Conservation (phyloP, 768 basidiomycete species). For the Artomyces pyxidatus region DNA sequence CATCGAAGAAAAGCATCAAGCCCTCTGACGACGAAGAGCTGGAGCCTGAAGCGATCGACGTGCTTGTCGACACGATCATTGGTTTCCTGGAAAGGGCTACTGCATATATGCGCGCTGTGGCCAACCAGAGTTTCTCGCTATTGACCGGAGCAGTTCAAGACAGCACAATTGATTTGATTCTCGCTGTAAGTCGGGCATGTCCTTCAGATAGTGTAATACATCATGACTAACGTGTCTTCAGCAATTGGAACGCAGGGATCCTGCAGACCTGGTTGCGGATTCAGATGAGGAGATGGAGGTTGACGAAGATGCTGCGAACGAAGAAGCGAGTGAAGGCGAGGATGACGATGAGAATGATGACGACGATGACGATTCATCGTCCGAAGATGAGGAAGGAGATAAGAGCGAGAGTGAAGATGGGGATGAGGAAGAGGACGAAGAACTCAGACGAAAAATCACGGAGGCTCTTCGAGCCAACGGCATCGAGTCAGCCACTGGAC, state of each 20-base stretch:
- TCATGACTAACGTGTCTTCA: conserved; percentile 23
- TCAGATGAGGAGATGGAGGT: conserved; percentile 26
- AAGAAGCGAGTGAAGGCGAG: conserved; percentile 25
- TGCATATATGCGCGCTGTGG: conserved; percentile 70
- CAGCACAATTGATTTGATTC: conserved; percentile 72
- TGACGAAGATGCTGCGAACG: conserved; percentile 22
- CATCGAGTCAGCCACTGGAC: conserved; percentile 46
- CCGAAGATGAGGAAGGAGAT: conserved; percentile 27
- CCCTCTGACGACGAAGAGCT: conserved; percentile 29
- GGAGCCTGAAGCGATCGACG: conserved; percentile 61
- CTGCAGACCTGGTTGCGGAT: conserved; percentile 39
- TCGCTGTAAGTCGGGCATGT: conserved; percentile 49
- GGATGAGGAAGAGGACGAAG: conserved; percentile 46
- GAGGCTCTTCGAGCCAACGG: conserved; percentile 55
- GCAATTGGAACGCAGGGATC: conserved; percentile 78
- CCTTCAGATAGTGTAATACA: conserved; percentile 3
- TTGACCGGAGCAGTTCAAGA: conserved; percentile 58
- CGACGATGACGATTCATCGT: conserved; percentile 25
- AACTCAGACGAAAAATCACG: conserved; percentile 61
- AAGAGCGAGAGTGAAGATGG: conserved; percentile 31
- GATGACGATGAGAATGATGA: conserved; percentile 36
- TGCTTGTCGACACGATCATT: conserved; percentile 85
- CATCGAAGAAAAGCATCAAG: conserved; percentile 24
- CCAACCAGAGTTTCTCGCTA: conserved; percentile 72
- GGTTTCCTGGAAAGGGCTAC: conserved; percentile 82